These are phyloP conservation scores for Brassica carinata DNA, from an alignment of 345 rosid genomes.

Conservation along the genomic window DNA sequence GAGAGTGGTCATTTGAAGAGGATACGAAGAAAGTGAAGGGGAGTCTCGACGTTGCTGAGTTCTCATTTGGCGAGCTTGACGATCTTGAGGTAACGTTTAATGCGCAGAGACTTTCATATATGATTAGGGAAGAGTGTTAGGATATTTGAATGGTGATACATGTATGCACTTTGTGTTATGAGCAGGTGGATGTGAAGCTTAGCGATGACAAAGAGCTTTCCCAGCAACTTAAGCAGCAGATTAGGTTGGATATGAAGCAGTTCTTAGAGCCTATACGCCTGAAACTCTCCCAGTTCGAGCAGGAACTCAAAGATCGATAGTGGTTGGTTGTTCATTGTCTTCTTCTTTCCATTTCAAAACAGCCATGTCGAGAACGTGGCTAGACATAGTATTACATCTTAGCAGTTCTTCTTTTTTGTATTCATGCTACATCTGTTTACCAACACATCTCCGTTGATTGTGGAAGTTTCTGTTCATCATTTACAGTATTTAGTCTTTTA, in stretches of 20 bases:
- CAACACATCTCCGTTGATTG: neutral
- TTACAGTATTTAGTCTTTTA: neutral
- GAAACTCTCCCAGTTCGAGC: conserved; percentile 73
- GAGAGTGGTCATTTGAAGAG: conserved; percentile 79
- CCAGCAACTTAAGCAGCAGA: conserved; percentile 54
- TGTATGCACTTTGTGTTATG: conserved; percentile 2
- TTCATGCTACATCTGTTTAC: conserved; percentile 10
- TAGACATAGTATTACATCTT: conserved; percentile 3
- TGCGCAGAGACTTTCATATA: neutral
- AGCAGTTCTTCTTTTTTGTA: neutral
- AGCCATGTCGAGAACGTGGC: neutral
- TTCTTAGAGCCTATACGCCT: conserved; percentile 74
- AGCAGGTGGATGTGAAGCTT: conserved; percentile 63
- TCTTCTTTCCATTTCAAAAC: neutral
- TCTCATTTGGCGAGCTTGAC: conserved; percentile 90
- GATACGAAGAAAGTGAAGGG: conserved; percentile 64
- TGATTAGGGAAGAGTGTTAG: conserved; percentile 3
- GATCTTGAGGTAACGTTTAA: conserved; percentile 70
- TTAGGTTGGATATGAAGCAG: conserved; percentile 59
- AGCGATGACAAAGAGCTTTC: conserved; percentile 62
- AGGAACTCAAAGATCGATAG: conserved; percentile 81
- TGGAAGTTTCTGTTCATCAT: conserved; percentile 11
- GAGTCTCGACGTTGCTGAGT: conserved; percentile 72
- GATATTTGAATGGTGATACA: conserved; percentile 7
- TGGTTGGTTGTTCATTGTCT: neutral